Evolutionary conservation across 306 rosid species (phyloP).

Genomic region (Vigna radiata): DNA sequence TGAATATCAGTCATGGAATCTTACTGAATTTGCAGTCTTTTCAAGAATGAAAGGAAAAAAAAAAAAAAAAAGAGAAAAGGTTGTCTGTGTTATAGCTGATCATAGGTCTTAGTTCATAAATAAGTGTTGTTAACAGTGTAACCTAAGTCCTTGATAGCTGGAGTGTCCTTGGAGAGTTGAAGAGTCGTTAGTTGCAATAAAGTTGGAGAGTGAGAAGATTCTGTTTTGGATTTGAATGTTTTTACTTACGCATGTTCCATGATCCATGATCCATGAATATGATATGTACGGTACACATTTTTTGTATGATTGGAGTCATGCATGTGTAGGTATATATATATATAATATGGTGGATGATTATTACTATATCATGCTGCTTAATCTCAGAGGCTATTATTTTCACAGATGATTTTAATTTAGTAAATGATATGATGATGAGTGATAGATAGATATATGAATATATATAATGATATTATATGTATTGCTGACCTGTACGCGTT

Average conservation of each 20-base stretch:
- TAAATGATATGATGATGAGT: constrained; percentile 40
- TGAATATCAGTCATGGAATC: no score
- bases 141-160: constrained; percentile 24
- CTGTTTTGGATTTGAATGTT: constrained; percentile 58
- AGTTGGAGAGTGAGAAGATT: constrained; percentile 63
- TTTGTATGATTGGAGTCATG: constrained; percentile 23
- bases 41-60: not conserved
- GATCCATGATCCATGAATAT: constrained; percentile 33
- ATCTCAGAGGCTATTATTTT: constrained; percentile 17
- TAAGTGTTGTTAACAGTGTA: not conserved
- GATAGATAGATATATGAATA: not conserved
- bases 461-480: constrained; percentile 12
- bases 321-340: constrained; percentile 33
- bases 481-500: constrained; percentile 62
- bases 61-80: not conserved
- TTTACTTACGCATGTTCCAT: constrained; percentile 55
- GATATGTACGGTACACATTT: constrained; percentile 50
- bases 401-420: constrained; percentile 16
- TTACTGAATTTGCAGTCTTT: not conserved
- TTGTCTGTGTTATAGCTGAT: not conserved
- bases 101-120: constrained; percentile 15
- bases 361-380: constrained; percentile 5
- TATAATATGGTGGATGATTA: constrained; percentile 19
- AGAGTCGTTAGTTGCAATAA: constrained; percentile 57
- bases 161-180: constrained; percentile 26